Conservation (phyloP, 2,329 filamentous ascomycete species). For the Anthostomella pinea region DNA sequence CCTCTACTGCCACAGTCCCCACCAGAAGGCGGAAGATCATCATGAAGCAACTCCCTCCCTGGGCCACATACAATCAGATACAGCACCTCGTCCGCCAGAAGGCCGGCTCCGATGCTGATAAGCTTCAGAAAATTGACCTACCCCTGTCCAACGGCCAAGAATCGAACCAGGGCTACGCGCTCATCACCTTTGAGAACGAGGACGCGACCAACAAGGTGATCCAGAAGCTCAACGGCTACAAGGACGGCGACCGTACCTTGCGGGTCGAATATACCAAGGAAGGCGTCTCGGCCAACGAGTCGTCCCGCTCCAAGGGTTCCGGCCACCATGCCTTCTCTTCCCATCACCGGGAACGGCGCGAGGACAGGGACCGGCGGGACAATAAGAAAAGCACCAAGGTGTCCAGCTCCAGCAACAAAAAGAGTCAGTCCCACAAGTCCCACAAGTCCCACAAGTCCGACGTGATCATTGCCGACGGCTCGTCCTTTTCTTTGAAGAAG, state of each 20-base stretch:
- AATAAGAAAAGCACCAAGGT: constrained; percentile 13
- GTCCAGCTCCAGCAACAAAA: constrained; percentile 17
- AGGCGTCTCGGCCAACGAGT: constrained; percentile 25
- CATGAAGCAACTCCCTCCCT: constrained; percentile 28
- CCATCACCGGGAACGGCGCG: constrained; percentile 12
- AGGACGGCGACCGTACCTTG: constrained; percentile 24
- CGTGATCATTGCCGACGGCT: constrained; percentile 28
- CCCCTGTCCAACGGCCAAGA: constrained; percentile 20
- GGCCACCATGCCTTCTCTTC: constrained; percentile 10
- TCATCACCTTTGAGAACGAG: constrained; percentile 26
- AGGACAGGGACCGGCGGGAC: no score
- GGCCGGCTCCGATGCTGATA: constrained; percentile 24
- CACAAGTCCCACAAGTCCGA: constrained; percentile 19
- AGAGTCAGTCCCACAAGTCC: no score
- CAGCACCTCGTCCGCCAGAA: constrained; percentile 26
- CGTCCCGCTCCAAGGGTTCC: constrained; percentile 2
- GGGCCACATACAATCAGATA: constrained; percentile 23
- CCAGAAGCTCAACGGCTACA: constrained; percentile 25
- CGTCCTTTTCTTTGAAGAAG: constrained; percentile 15
- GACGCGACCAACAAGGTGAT: constrained; percentile 25
- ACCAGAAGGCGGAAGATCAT: constrained; percentile 30
- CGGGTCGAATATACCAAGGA: constrained; percentile 27
- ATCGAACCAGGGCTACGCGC: constrained; percentile 27
- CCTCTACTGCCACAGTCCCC: constrained; percentile 14
- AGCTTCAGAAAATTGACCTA: constrained; percentile 27